A percentile compares a stretch with the other conserved stretches of the same genome.
Conservation (phyloP, 2,329 filamentous ascomycete genomes). For the Rhytidhysteron rufulum region DNA sequence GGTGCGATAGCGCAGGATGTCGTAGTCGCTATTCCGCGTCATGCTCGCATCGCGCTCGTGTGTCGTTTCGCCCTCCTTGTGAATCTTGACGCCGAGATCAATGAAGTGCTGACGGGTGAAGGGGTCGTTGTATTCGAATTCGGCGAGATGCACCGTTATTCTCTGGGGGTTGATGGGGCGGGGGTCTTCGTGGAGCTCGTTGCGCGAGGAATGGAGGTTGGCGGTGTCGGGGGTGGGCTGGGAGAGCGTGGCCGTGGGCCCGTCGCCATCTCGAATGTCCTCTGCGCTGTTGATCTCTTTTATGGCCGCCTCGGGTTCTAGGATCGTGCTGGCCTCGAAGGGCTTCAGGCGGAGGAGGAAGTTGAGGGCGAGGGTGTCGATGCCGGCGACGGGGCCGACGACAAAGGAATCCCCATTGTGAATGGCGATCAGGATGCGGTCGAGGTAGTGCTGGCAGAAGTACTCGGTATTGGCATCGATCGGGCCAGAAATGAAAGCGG, state of each 20-base stretch:
- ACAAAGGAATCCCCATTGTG: conserved; percentile 22
- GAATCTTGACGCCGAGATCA: conserved; percentile 13
- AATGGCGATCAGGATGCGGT: conserved; percentile 27
- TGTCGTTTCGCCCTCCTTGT: conserved; percentile 15
- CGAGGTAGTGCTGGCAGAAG: conserved; percentile 28
- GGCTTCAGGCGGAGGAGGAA: conserved; percentile 18
- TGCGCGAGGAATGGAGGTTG: conserved; percentile 16
- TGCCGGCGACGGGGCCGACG: conserved; percentile 18
- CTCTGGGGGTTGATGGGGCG: conserved; percentile 1
- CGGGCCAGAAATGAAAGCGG: conserved; percentile 33
- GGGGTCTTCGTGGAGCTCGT: too few relatives aligned
- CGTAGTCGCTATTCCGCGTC: conserved; percentile 29
- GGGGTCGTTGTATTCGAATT: conserved; percentile 7
- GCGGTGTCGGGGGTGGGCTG: too few relatives aligned
- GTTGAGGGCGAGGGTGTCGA: conserved; percentile 22
- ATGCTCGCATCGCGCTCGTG: conserved; percentile 28
- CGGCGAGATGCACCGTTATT: conserved; percentile 13
- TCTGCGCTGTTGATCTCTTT: too few relatives aligned
- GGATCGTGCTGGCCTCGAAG: conserved; percentile 10
- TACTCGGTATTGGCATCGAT: conserved; percentile 19
- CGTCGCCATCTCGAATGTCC: too few relatives aligned
- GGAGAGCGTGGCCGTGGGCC: too few relatives aligned
- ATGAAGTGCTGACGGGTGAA: conserved; percentile 2
- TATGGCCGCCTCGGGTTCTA: too few relatives aligned
- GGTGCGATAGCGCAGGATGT: conserved; percentile 30